phyloP scores from a whole-genome alignment of 2,329 filamentous ascomycete genomes.

The Gyromitra esculenta region DNA sequence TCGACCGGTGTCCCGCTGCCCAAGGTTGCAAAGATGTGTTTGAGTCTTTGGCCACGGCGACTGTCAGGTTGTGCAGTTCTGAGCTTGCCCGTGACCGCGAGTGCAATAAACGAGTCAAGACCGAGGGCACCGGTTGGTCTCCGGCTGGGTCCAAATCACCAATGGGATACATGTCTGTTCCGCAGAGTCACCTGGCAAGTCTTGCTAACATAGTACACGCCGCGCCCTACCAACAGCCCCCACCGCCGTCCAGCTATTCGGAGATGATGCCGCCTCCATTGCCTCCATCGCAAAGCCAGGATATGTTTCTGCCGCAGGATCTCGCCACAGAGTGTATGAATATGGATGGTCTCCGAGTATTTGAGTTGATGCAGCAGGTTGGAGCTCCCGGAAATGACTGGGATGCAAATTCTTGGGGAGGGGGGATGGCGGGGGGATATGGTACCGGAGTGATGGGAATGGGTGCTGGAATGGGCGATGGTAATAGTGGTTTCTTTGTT shows the following conservation, averaged over 20 bases:
- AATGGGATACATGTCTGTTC: constrained; percentile 42
- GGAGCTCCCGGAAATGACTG: constrained; percentile 30
- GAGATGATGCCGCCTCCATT: constrained; percentile 42
- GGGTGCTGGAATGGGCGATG: constrained; percentile 37
- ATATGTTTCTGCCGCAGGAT: constrained; percentile 36
- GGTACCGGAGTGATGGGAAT: constrained; percentile 22
- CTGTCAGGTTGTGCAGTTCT: constrained; percentile 54
- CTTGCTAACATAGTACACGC: constrained; percentile 55
- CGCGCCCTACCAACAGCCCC: constrained; percentile 21
- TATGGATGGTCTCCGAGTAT: constrained; percentile 49
- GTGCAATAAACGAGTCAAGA: constrained; percentile 53
- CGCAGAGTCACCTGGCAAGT: constrained; percentile 54
- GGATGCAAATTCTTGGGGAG: constrained; percentile 25
- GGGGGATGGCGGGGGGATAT: constrained; percentile 2
- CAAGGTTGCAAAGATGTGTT: constrained; percentile 57
- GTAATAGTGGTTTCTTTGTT: constrained; percentile 24
- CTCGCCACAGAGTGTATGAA: constrained; percentile 33
- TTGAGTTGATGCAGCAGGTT: constrained; percentile 54
- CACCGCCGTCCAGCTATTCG: constrained; percentile 11
- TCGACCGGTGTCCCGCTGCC: constrained; percentile 55
- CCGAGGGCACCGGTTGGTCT: constrained; percentile 46
- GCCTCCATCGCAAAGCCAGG: constrained; percentile 15
- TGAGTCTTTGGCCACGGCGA: constrained; percentile 56
- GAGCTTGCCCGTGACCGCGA: constrained; percentile 51
- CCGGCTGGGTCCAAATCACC: constrained; percentile 45